phyloP scores from a whole-genome alignment of 345 rosid species.

The Erodium maritimum region DNA sequence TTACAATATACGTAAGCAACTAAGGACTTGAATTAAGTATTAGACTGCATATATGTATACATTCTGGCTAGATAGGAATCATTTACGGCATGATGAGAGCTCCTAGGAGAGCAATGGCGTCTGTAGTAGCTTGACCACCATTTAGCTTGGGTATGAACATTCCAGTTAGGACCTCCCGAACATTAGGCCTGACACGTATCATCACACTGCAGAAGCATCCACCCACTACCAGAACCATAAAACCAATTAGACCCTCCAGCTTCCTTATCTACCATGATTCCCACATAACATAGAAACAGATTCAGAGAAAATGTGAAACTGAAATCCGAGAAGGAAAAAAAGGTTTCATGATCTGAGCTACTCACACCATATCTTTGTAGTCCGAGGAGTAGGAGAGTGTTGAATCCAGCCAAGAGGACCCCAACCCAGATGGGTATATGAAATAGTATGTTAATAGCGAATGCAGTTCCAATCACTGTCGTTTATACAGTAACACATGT shows the following conservation, averaged over 20 bases:
- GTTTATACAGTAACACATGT: not conserved
- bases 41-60: too few relatives aligned
- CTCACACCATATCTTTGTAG: conserved; percentile 54
- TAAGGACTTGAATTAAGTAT: too few relatives aligned
- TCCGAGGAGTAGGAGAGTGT: conserved; percentile 53
- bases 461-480: conserved; percentile 66
- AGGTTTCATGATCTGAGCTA: not conserved
- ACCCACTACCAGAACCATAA: conserved; percentile 37
- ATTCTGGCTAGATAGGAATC: too few relatives aligned
- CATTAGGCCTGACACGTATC: conserved; percentile 38
- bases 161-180: conserved; percentile 30
- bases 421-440: conserved; percentile 44
- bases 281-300: not conserved
- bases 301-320: too few relatives aligned
- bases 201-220: conserved; percentile 28
- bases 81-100: conserved; percentile 48
- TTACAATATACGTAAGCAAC: not conserved
- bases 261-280: conserved; percentile 27
- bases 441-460: conserved; percentile 42
- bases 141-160: conserved; percentile 33
- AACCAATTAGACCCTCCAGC: conserved; percentile 29
- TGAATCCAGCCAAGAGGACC: conserved; percentile 41
- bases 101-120: conserved; percentile 39
- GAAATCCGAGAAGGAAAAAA: not conserved
- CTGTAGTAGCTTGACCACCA: conserved; percentile 29